phyloP scores from a whole-genome alignment of 2,329 filamentous ascomycete species.

The Purpureocillium lavendulum region DNA sequence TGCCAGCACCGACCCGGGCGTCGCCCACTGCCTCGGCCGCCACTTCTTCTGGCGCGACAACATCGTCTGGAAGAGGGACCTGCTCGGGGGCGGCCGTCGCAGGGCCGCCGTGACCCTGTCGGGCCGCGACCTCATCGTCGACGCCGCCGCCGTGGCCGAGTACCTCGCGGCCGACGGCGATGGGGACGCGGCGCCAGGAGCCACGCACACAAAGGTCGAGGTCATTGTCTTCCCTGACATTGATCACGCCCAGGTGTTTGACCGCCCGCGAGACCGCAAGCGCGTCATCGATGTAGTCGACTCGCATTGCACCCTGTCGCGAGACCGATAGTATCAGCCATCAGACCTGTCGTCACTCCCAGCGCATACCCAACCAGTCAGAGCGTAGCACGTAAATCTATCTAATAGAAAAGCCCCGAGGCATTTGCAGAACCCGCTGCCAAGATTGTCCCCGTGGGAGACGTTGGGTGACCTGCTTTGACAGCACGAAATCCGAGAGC shows the following conservation, averaged over 20 bases:
- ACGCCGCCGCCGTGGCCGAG: conserved; percentile 46
- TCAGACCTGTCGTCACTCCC: too few species aligned
- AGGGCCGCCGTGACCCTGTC: conserved; percentile 49
- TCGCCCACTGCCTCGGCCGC: conserved; percentile 54
- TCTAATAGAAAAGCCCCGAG: too few species aligned
- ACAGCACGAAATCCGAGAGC: too few species aligned
- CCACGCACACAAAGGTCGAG: conserved; percentile 29
- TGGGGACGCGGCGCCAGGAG: too few species aligned
- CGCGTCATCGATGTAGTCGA: conserved; percentile 20
- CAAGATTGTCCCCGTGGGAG: too few species aligned
- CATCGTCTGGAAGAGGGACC: conserved; percentile 60
- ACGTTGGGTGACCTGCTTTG: too few species aligned
- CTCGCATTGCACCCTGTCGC: conserved; percentile 12
- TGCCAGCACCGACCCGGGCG: conserved; percentile 57
- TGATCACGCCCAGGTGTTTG: conserved; percentile 58
- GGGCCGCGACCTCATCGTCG: conserved; percentile 56
- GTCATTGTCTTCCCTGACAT: conserved; percentile 51
- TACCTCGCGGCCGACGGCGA: too few species aligned
- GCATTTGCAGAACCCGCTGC: too few species aligned
- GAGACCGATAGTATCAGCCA: too few species aligned
- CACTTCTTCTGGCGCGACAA: conserved; percentile 68
- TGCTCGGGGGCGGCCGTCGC: conserved; percentile 25
- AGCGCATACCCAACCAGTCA: too few species aligned
- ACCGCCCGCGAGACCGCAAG: conserved; percentile 20
- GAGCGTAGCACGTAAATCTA: too few species aligned